phyloP scores from a whole-genome alignment of 129 eudicot species.

The Erigeron canadensis region DNA sequence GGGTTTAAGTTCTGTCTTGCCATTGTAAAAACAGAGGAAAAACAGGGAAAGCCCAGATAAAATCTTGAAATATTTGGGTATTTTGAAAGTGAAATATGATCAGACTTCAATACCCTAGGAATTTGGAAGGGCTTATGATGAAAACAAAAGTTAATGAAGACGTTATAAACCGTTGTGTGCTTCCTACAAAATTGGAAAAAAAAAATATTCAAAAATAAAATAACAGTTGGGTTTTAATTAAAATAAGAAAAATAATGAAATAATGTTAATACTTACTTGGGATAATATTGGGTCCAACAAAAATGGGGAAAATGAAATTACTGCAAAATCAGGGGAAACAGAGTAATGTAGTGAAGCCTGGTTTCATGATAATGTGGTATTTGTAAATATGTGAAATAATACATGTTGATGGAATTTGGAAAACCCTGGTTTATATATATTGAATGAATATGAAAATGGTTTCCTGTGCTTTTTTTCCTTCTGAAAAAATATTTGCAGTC shows the following conservation, averaged over 20 bases:
- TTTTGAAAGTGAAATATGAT: background rate
- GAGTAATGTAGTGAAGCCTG: conserved; percentile 2
- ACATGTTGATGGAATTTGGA: background rate
- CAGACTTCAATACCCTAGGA: conserved; percentile 1
- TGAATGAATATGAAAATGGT: background rate
- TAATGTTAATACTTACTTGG: background rate
- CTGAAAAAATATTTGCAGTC: no score
- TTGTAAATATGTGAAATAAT: conserved; percentile 1
- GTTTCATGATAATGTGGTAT: background rate
- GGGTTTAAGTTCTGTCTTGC: conserved; percentile 18
- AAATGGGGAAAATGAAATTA: background rate
- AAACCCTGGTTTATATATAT: background rate
- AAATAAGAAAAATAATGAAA: background rate
- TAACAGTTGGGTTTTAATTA: conserved; percentile 15
- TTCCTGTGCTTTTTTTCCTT: no score
- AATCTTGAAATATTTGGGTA: background rate
- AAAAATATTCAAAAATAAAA: background rate
- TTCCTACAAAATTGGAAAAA: conserved; percentile 20
- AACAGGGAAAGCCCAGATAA: background rate
- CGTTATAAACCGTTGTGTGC: conserved; percentile 10
- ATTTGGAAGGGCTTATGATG: background rate
- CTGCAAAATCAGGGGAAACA: background rate
- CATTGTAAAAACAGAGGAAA: conserved; percentile 15
- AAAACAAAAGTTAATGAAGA: background rate
- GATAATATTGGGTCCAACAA: background rate